These are phyloP conservation scores for Alternaria sp. DNA, from an alignment of 2,329 filamentous ascomycete species.

Conservation along the genomic window DNA sequence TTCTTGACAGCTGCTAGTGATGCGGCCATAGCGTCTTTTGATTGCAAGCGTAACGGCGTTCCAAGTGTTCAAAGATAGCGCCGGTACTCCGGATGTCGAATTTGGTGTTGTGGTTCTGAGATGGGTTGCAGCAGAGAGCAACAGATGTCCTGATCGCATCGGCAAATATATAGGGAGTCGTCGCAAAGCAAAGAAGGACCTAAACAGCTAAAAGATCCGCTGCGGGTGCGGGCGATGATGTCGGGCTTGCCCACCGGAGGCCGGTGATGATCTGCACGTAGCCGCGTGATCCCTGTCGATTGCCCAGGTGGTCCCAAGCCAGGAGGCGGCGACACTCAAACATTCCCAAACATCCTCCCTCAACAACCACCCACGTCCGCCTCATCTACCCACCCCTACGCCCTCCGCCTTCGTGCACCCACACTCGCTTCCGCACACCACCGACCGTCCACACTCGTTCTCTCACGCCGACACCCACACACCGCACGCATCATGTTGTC, in stretches of 20 bases:
- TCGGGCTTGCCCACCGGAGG: slow-evolving; percentile 18
- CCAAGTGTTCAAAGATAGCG: slow-evolving; percentile 16
- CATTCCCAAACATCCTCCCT: slow-evolving; percentile 12
- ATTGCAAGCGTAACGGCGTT: slow-evolving; percentile 19
- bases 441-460: slow-evolving; percentile 18
- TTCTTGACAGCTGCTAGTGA: slow-evolving; percentile 74
- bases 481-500: slow-evolving; percentile 26
- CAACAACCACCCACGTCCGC: slow-evolving; percentile 15
- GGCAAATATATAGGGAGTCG: neutral
- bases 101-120: neutral
- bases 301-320: slow-evolving; percentile 21
- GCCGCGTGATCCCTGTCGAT: slow-evolving; percentile 29
- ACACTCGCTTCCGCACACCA: slow-evolving; percentile 18
- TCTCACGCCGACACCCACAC: neutral
- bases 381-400: slow-evolving; percentile 4
- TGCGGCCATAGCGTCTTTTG: slow-evolving; percentile 46
- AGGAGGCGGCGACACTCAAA: slow-evolving; percentile 21
- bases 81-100: neutral
- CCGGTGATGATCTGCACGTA: slow-evolving; percentile 39
- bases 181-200: neutral
- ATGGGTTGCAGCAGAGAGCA: neutral
- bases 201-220: slow-evolving; percentile 11
- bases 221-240: slow-evolving; percentile 24
- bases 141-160: neutral
- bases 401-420: slow-evolving; percentile 10